Percentiles rank a stretch among this genome's conserved stretches.
phyloP scores from a whole-genome alignment of 1,284 basidiomycete species.

The Cystobasidium sp. region DNA sequence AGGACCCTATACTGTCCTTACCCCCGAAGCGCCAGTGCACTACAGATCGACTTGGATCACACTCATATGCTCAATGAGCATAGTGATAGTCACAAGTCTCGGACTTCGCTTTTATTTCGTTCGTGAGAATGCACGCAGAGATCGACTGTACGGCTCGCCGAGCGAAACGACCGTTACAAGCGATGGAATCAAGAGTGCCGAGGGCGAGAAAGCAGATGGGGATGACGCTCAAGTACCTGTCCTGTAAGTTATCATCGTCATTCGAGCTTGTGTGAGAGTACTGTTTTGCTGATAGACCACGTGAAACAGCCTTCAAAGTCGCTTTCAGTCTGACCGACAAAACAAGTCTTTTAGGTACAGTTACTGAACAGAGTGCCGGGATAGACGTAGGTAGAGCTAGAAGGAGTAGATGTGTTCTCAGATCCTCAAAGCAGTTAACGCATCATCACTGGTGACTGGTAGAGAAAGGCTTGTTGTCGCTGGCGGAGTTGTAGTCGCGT shows the following conservation, averaged over 20 bases:
- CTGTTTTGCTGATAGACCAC: neutral
- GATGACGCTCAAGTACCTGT: neutral
- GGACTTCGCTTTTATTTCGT: neutral
- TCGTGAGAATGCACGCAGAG: neutral
- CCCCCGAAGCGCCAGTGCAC: slow-evolving; percentile 1
- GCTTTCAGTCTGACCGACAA: slow-evolving; percentile 2
- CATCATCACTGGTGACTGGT: too few species aligned
- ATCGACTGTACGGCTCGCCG: neutral
- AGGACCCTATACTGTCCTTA: slow-evolving; percentile 5
- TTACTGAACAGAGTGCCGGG: neutral
- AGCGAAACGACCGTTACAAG: neutral
- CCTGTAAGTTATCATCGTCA: neutral
- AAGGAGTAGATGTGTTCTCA: too few species aligned
- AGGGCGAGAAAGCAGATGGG: slow-evolving; percentile 2
- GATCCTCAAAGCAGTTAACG: too few species aligned
- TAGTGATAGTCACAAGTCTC: neutral
- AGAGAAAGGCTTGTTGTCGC: too few species aligned
- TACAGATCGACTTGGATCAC: slow-evolving; percentile 8
- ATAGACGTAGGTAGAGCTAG: neutral
- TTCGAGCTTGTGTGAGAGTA: neutral
- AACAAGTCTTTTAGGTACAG: slow-evolving; percentile 7
- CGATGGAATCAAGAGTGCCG: neutral
- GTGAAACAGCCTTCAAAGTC: neutral
- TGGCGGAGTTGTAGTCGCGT: too few species aligned
- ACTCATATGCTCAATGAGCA: slow-evolving; percentile 11